A percentile compares a stretch with the other conserved stretches of the same genome.
Conservation (phyloP, 768 basidiomycete genomes). For the Russula lepida region DNA sequence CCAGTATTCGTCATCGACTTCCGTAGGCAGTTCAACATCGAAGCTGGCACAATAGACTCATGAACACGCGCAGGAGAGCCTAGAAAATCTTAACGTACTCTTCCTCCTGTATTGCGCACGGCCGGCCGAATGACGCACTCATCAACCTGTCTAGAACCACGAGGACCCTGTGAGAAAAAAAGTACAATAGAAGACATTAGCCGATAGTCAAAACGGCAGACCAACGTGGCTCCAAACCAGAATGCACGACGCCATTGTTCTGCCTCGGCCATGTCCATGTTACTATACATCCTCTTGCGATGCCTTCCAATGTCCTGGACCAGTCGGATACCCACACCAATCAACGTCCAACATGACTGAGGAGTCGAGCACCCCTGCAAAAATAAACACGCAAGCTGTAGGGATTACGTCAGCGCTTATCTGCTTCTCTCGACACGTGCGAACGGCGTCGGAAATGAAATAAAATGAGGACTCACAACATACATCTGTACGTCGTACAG, state of each 20-base stretch:
- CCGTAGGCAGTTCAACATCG: conserved; percentile 17
- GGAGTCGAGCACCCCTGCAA: conserved; percentile 40
- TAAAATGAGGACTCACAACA: conserved; percentile 34
- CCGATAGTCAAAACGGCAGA: neutral
- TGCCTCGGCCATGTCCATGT: conserved; percentile 42
- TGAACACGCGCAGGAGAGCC: neutral
- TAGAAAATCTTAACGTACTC: conserved; percentile 39
- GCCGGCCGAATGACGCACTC: conserved; percentile 53
- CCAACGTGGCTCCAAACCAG: conserved; percentile 33
- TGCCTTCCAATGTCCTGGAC: conserved; percentile 75
- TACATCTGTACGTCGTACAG: conserved; percentile 68
- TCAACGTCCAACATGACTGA: conserved; percentile 47
- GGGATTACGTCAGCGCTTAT: conserved; percentile 20
- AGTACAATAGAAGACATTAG: neutral
- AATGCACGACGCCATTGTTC: conserved; percentile 71
- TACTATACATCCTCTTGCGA: conserved; percentile 36
- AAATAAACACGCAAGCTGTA: conserved; percentile 32
- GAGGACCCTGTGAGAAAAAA: conserved; percentile 35
- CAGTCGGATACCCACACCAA: conserved; percentile 58
- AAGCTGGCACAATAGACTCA: conserved; percentile 24
- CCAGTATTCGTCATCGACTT: conserved; percentile 22
- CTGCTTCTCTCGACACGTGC: conserved; percentile 17
- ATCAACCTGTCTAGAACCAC: conserved; percentile 39
- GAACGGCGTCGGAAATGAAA: conserved; percentile 18
- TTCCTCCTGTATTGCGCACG: conserved; percentile 65